phyloP scores from a whole-genome alignment of 140 eudicot species.

The Flaveria floridana region DNA sequence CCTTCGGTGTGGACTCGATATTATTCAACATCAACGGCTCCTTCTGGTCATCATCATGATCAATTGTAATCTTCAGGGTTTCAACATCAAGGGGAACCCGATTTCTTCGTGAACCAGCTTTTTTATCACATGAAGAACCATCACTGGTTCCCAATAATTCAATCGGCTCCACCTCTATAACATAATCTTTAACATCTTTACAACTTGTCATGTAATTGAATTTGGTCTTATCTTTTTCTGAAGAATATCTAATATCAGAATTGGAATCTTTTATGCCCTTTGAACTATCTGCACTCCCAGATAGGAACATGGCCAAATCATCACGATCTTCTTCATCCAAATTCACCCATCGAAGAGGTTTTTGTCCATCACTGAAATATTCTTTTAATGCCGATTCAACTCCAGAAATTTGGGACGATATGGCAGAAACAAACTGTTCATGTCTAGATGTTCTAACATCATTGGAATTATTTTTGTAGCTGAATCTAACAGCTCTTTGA shows the following conservation, averaged over 20 bases:
- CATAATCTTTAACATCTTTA: constrained; percentile 31
- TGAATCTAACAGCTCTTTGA: constrained; percentile 72
- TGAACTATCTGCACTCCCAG: constrained; percentile 51
- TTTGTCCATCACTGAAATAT: constrained; percentile 46
- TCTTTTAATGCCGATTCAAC: constrained; percentile 63
- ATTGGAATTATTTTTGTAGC: constrained; percentile 60
- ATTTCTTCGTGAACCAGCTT: constrained; percentile 42
- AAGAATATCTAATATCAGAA: constrained; percentile 14
- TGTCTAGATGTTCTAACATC: constrained; percentile 60
- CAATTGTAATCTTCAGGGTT: constrained; percentile 49
- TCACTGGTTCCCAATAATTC: constrained; percentile 51
- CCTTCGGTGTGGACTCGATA: constrained; percentile 60
- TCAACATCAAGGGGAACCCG: constrained; percentile 45
- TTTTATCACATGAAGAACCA: constrained; percentile 46
- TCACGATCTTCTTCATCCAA: constrained; percentile 82
- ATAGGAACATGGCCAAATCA: constrained; percentile 82
- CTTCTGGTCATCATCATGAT: constrained; percentile 38
- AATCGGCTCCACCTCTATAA: constrained; percentile 39
- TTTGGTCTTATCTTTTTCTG: neutral
- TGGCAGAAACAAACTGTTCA: constrained; percentile 69
- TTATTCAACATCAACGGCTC: constrained; percentile 31
- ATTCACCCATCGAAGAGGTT: constrained; percentile 83
- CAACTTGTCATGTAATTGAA: constrained; percentile 30
- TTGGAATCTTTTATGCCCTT: constrained; percentile 38
- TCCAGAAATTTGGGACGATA: constrained; percentile 65